Conservation (phyloP, 805 yeast genomes). For the Candida hispaniensis region DNA sequence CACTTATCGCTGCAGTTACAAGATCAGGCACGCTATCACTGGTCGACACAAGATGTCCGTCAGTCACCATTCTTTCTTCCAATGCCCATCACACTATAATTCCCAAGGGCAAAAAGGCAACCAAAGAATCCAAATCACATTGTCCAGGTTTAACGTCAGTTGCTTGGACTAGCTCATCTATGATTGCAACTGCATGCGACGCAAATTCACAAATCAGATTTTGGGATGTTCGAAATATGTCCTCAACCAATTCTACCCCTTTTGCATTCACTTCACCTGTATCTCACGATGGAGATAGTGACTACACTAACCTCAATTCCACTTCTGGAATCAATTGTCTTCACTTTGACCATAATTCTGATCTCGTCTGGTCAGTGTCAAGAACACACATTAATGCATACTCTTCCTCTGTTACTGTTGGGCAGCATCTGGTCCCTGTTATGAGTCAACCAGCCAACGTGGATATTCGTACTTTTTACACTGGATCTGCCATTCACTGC, state of each 20-base stretch:
- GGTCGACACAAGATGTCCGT: conserved; percentile 1
- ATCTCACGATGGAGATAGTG: too few species aligned
- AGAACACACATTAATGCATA: too few species aligned
- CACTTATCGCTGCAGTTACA: conserved; percentile 5
- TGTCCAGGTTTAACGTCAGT: conserved; percentile 5
- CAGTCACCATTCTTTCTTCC: neutral
- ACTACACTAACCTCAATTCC: too few species aligned
- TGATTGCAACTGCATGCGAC: conserved; percentile 2
- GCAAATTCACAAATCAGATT: conserved; percentile 1
- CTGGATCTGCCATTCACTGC: conserved; percentile 6
- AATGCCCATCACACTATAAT: conserved; percentile 5
- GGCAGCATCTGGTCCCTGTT: too few species aligned
- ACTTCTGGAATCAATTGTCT: too few species aligned
- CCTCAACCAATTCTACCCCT: too few species aligned
- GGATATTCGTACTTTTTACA: neutral
- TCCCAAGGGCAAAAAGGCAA: neutral
- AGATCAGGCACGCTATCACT: conserved; percentile 2
- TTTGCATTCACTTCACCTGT: too few species aligned
- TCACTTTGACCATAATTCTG: too few species aligned
- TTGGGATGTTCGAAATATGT: conserved; percentile 7
- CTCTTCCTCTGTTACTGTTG: too few species aligned
- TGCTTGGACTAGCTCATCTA: conserved; percentile 7
- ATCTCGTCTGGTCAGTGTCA: too few species aligned
- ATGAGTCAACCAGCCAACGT: neutral
- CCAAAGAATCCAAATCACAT: neutral